phyloP scores from a whole-genome alignment of 768 basidiomycete species.

The Podaxis sp. region DNA sequence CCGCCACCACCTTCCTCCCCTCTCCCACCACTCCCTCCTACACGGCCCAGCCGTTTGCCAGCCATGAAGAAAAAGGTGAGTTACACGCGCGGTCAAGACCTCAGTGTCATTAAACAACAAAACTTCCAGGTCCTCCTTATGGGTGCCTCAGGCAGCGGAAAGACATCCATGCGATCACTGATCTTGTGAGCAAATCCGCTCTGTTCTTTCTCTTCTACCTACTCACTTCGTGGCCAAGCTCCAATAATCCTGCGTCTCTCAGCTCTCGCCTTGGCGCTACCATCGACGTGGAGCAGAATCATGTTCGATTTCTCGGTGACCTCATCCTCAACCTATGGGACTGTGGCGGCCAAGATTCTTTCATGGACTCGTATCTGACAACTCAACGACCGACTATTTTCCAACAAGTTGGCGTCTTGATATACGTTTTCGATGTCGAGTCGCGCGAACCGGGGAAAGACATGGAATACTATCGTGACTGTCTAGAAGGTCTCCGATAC shows the following conservation, averaged over 20 bases:
- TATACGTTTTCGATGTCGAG: slow-evolving; percentile 98
- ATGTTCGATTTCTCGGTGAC: slow-evolving; percentile 95
- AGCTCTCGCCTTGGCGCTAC: slow-evolving; percentile 93
- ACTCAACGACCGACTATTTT: slow-evolving; percentile 94
- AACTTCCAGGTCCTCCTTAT: slow-evolving; percentile 83
- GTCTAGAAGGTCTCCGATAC: slow-evolving; percentile 77
- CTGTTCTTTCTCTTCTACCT: neutral
- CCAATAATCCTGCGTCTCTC: slow-evolving; percentile 90
- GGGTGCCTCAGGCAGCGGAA: slow-evolving; percentile 94
- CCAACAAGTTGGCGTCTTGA: slow-evolving; percentile 93
- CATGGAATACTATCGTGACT: slow-evolving; percentile 88
- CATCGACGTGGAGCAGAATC: slow-evolving; percentile 97
- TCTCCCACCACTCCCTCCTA: slow-evolving; percentile 15
- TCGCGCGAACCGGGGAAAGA: slow-evolving; percentile 83
- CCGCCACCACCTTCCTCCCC: slow-evolving; percentile 12
- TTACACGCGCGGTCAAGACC: slow-evolving; percentile 15
- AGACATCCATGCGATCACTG: slow-evolving; percentile 98
- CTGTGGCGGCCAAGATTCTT: slow-evolving; percentile 96
- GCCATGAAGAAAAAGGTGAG: slow-evolving; percentile 65
- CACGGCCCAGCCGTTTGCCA: slow-evolving; percentile 8
- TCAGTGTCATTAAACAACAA: slow-evolving; percentile 20
- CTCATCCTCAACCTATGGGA: slow-evolving; percentile 98
- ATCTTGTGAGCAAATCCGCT: slow-evolving; percentile 77
- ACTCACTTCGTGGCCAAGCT: slow-evolving; percentile 44
- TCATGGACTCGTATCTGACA: slow-evolving; percentile 96